Conservation (phyloP, 2,329 filamentous ascomycete genomes). For the Cladosporium sp. region DNA sequence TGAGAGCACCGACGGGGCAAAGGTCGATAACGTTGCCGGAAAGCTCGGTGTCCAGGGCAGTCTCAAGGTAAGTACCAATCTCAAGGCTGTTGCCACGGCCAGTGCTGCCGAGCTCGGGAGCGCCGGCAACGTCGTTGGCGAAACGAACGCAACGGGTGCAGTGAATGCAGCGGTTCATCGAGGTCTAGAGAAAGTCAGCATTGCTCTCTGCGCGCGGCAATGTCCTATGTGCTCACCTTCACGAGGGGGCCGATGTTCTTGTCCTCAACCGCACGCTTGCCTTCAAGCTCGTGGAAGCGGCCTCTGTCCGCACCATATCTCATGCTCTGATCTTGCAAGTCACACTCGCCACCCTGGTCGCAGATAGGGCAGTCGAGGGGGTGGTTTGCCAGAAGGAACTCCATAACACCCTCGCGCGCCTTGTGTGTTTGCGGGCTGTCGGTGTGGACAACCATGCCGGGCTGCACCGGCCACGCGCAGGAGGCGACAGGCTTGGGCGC, state of each 20-base stretch:
- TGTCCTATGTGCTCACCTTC: conserved; percentile 49
- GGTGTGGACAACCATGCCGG: conserved; percentile 98
- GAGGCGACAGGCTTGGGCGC: conserved; percentile 96
- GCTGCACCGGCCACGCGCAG: conserved; percentile 97
- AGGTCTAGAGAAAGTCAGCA: conserved; percentile 53
- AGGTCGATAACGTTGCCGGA: conserved; percentile 98
- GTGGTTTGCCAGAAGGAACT: conserved; percentile 94
- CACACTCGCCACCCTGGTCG: conserved; percentile 98
- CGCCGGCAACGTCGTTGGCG: conserved; percentile 93
- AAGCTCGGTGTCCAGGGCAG: conserved; percentile 86
- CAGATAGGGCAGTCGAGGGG: conserved; percentile 95
- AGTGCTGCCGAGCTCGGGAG: conserved; percentile 87
- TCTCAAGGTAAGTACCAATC: conserved; percentile 95
- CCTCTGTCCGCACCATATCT: conserved; percentile 93
- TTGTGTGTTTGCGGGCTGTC: conserved; percentile 95
- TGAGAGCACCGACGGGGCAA: conserved; percentile 92
- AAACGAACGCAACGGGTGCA: conserved; percentile 97
- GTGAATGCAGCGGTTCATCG: conserved; percentile 99
- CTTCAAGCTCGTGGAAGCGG: conserved; percentile 89
- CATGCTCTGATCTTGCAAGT: conserved; percentile 99
- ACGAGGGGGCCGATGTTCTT: conserved; percentile 98
- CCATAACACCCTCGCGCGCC: conserved; percentile 97
- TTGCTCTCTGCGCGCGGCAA: neutral
- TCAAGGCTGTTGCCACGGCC: conserved; percentile 96
- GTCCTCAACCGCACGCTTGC: conserved; percentile 97